phyloP scores from a whole-genome alignment of 225 moss, liverwort and hornwort species.

The Pleurozium schreberi region DNA sequence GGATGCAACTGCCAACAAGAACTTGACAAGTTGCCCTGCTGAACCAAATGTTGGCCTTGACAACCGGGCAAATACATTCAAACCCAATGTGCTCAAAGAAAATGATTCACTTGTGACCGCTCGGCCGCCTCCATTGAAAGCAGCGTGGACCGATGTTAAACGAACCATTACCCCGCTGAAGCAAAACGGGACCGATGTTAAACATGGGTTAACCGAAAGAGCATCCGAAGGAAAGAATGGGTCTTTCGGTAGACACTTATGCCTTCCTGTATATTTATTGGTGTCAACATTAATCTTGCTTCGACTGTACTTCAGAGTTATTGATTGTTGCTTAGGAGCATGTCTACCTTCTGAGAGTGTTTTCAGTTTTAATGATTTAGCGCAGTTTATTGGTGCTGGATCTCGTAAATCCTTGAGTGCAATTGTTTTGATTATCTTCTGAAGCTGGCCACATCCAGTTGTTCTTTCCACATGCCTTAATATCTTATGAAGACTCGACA shows the following conservation, averaged over 20 bases:
- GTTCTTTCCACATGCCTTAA: background rate
- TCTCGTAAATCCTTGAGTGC: background rate
- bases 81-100: background rate
- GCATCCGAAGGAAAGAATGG: background rate
- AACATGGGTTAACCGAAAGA: background rate
- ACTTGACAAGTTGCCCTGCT: background rate
- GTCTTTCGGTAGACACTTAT: background rate
- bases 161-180: background rate
- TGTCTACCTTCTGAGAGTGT: background rate
- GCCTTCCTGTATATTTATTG: background rate
- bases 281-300: background rate
- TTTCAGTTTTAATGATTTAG: background rate
- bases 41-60: background rate
- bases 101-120: background rate
- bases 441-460: background rate
- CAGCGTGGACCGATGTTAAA: conserved; percentile 17
- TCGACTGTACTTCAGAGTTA: background rate
- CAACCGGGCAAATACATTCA: background rate
- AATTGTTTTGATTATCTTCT: background rate
- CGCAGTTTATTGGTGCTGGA: background rate
- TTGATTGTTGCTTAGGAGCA: background rate
- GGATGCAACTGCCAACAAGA: background rate
- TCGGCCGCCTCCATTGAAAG: conserved; percentile 16
- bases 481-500: background rate
- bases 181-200: background rate